Evolutionary conservation across 1,139 yeast species (phyloP), one percentile per base, ranked within the genome.

Genomic region (Schizosaccharomyces versatilis): DNA sequence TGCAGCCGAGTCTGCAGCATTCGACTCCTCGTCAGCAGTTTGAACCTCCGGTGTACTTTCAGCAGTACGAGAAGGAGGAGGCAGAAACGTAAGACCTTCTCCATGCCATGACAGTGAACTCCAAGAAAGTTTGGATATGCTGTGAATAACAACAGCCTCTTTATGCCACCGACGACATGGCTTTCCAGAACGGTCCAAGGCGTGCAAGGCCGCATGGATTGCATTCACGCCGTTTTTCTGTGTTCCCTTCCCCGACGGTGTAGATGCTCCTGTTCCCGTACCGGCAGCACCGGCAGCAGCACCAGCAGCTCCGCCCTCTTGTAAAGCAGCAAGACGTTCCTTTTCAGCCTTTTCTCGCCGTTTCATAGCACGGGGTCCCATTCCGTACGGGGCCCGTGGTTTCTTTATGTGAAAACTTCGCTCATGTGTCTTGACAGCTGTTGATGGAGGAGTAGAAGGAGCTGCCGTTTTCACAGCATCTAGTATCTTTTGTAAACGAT

Each of bases 161-260:
- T 74, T 75, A 6, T 61, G 63, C 80, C 80, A 76, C 60, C 67
- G 70, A 58, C 70, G 68, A 40, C 68, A 67, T 24, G 74, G 72
- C 56, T 65, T 69, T 1, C 78, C 77, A n/a, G 73, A 65, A 55
- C 71, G 73, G 59, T 75, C 79, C 55, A 74, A 62, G 17, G 62
- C 62, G 39, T 62, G 56, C 53, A 61, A 38, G 24, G 57, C 57
- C 47, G 57, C 59, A 54, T 59, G 58, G 19, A 60, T 55, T 10
- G 57, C 54, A 3, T 60, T 60, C 36, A 57, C 59, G 49, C 58
- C 59, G 36, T 61, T 56, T 47, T 60, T 60, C 32, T 61, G 62
- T 17, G 49, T 38, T 2, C 38, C 10, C 19, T 36, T 17, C 32
- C 32, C 32, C 5, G 32, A 24, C 32, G 32, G 32, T 15, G 47